Evolutionary conservation across 2,329 filamentous ascomycete species (phyloP).

Genomic region (Alternaria novae-zelandiae): DNA sequence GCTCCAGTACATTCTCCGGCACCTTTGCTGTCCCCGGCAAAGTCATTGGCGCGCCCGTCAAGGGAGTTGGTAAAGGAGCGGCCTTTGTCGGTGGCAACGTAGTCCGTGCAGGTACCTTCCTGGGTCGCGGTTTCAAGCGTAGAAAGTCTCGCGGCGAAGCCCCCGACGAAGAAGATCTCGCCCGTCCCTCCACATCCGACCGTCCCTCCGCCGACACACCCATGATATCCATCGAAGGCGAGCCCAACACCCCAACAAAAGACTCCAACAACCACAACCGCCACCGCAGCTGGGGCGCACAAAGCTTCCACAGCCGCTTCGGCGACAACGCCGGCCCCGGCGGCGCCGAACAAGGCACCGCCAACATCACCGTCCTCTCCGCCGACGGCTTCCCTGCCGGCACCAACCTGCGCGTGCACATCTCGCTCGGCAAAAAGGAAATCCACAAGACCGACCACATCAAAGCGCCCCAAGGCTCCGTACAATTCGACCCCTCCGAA

Average conservation of each 20-base stretch:
- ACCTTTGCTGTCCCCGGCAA: slow-evolving; percentile 87
- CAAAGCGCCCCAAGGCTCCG: slow-evolving; percentile 69
- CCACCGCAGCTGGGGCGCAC: slow-evolving; percentile 45
- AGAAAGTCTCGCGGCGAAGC: slow-evolving; percentile 64
- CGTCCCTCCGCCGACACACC: slow-evolving; percentile 39
- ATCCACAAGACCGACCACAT: slow-evolving; percentile 92
- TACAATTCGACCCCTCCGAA: slow-evolving; percentile 57
- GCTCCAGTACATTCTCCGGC: slow-evolving; percentile 89
- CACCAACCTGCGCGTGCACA: slow-evolving; percentile 77
- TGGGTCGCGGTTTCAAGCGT: slow-evolving; percentile 81
- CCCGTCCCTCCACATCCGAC: slow-evolving; percentile 53
- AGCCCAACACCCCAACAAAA: slow-evolving; percentile 14
- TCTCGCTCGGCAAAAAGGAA: slow-evolving; percentile 74
- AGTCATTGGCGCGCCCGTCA: slow-evolving; percentile 94
- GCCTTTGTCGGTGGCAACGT: slow-evolving; percentile 77
- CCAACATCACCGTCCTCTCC: slow-evolving; percentile 79
- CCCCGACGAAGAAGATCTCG: slow-evolving; percentile 47
- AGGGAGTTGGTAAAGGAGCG: slow-evolving; percentile 81
- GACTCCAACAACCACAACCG: slow-evolving; percentile 37
- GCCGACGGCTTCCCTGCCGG: slow-evolving; percentile 78
- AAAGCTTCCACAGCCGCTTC: slow-evolving; percentile 48
- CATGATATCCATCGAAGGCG: slow-evolving; percentile 41
- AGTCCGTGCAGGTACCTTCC: slow-evolving; percentile 87
- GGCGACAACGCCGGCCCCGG: slow-evolving; percentile 52
- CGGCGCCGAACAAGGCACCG: slow-evolving; percentile 71